phyloP scores from a whole-genome alignment of 108 stramenopile genomes.

The Mediolabrus comicus region DNA sequence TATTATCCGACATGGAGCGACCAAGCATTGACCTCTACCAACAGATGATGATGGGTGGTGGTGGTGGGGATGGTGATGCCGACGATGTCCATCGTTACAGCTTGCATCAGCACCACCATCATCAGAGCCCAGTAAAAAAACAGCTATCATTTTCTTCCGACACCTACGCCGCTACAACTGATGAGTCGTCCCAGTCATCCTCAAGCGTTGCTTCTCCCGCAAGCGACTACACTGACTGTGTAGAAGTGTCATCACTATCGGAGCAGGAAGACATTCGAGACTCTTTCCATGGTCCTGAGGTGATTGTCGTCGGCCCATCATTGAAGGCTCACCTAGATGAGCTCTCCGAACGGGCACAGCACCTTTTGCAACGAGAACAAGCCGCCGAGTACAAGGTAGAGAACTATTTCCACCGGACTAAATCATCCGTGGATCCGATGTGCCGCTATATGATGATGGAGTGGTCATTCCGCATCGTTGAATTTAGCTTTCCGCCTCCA shows the following conservation, averaged over 20 bases:
- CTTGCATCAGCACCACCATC: background rate
- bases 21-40: background rate
- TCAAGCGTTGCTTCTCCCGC: background rate
- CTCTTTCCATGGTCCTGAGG: background rate
- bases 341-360: constrained; percentile 3
- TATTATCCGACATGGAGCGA: background rate
- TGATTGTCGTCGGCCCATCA: background rate
- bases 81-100: background rate
- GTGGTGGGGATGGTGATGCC: background rate
- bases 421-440: background rate
- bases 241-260: background rate
- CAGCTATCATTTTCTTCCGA: background rate
- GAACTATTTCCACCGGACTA: background rate
- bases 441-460: background rate
- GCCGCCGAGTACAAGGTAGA: background rate
- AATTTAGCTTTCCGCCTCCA: constrained; percentile 1
- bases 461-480: background rate
- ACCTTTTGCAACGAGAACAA: constrained; percentile 3
- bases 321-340: background rate
- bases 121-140: background rate
- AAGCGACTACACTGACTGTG: background rate
- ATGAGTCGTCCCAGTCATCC: background rate
- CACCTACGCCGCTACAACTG: background rate
- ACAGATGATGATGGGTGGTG: background rate
- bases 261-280: background rate